Percentiles rank a stretch among this genome's conserved stretches.
Conservation (phyloP, 129 eudicot species). For the Sambucus nigra region DNA sequence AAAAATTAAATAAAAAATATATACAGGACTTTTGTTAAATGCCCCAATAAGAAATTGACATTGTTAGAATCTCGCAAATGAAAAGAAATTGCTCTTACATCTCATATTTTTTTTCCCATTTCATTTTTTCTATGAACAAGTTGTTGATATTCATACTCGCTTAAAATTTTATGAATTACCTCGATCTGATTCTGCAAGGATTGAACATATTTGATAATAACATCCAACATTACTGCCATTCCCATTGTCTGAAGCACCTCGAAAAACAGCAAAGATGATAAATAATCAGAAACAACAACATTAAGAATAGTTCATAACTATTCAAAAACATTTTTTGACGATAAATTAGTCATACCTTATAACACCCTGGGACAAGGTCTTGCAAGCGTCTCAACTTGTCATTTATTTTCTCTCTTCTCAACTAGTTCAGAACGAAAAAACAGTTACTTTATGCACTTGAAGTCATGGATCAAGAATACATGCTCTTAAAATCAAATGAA, state of each 20-base stretch:
- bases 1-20: no score
- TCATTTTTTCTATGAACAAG: no score
- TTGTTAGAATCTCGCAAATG: no score
- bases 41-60: no score
- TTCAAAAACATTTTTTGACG: not conserved
- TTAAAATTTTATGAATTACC: constrained; percentile 29
- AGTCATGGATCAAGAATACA: not conserved
- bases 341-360: constrained; percentile 41
- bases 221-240: constrained; percentile 95
- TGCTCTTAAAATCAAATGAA: not conserved
- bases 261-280: not conserved
- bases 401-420: constrained; percentile 80
- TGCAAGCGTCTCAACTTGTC: constrained; percentile 70
- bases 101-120: no score
- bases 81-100: no score
- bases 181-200: constrained; percentile 89
- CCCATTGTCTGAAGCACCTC: constrained; percentile 69
- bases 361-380: constrained; percentile 94
- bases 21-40: not conserved
- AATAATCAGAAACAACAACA: not conserved
- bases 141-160: not conserved
- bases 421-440: constrained; percentile 24
- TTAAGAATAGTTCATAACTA: not conserved
- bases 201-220: constrained; percentile 66
- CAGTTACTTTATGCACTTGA: not conserved